Conservation (phyloP, 2,329 filamentous ascomycete species). For the Colletotrichum cordylinicola region DNA sequence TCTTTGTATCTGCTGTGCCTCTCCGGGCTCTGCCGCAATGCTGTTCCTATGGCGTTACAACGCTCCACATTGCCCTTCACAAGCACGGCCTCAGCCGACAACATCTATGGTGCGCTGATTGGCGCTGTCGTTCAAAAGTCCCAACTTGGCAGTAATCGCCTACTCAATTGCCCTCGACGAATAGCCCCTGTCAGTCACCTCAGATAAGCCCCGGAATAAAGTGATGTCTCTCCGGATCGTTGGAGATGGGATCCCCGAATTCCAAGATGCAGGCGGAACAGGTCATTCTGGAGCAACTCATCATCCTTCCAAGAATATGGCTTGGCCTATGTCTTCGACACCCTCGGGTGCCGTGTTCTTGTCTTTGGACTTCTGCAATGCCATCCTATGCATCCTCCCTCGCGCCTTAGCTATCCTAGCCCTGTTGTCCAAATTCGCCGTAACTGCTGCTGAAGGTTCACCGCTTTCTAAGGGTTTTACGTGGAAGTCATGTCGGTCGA, state of each 20-base stretch:
- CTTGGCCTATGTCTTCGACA: background rate
- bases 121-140: background rate
- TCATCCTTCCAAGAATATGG: background rate
- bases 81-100: background rate
- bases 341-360: background rate
- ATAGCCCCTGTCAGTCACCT: background rate
- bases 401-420: background rate
- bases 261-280: background rate
- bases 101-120: background rate
- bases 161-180: background rate
- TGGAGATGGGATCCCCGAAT: background rate
- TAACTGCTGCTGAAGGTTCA: background rate
- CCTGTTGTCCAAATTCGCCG: background rate
- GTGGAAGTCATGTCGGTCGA: background rate
- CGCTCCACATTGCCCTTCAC: background rate
- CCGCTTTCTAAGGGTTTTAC: background rate
- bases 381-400: background rate
- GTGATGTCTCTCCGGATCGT: background rate
- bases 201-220: background rate
- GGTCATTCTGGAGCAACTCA: background rate
- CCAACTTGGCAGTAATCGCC: background rate
- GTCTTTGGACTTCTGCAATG: background rate
- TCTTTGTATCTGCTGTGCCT: background rate
- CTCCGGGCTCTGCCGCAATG: background rate
- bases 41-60: background rate